Evolutionary conservation across 2,329 filamentous ascomycete species (phyloP).

Genomic region (Fusarium liriodendri): DNA sequence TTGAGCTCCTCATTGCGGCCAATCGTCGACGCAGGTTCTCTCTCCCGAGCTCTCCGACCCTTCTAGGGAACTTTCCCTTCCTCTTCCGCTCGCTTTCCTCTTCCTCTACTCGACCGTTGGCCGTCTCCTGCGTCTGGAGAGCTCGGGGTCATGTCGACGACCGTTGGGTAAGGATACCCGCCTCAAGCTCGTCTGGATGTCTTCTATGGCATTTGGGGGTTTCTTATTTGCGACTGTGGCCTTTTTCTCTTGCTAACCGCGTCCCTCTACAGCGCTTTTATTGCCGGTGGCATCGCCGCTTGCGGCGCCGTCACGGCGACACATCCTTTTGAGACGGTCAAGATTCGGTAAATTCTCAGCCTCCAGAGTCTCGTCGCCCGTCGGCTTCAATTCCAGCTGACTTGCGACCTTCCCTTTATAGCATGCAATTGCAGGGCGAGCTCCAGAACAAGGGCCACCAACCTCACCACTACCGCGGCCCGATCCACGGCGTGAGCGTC

Average conservation of each 20-base stretch:
- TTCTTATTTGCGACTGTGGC: conserved; percentile 13
- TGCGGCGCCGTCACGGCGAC: conserved; percentile 98
- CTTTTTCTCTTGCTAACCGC: conserved; percentile 13
- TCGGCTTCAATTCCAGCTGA: conserved; percentile 6
- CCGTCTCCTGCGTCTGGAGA: conserved; percentile 33
- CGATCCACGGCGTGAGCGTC: conserved; percentile 89
- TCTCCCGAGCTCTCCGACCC: conserved; percentile 38
- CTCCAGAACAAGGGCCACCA: conserved; percentile 88
- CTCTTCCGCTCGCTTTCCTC: background rate
- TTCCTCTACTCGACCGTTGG: conserved; percentile 7
- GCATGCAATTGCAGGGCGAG: conserved; percentile 96
- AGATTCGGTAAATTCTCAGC: conserved; percentile 79
- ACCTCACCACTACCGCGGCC: conserved; percentile 88
- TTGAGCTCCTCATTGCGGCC: conserved; percentile 8
- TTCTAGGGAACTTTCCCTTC: conserved; percentile 16
- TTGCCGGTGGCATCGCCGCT: conserved; percentile 95
- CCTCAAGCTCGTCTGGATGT: background rate
- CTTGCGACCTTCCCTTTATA: conserved; percentile 47
- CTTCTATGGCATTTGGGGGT: background rate
- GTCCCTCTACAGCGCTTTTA: conserved; percentile 74
- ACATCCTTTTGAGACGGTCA: conserved; percentile 98
- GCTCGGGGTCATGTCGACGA: conserved; percentile 43
- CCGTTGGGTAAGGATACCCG: conserved; percentile 49
- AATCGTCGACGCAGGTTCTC: conserved; percentile 24
- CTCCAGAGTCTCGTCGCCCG: background rate